Percentiles rank a stretch among this genome's conserved stretches.
These are phyloP conservation scores for Sicyos edulis DNA, from an alignment of 306 rosid species.

Conservation along the genomic window DNA sequence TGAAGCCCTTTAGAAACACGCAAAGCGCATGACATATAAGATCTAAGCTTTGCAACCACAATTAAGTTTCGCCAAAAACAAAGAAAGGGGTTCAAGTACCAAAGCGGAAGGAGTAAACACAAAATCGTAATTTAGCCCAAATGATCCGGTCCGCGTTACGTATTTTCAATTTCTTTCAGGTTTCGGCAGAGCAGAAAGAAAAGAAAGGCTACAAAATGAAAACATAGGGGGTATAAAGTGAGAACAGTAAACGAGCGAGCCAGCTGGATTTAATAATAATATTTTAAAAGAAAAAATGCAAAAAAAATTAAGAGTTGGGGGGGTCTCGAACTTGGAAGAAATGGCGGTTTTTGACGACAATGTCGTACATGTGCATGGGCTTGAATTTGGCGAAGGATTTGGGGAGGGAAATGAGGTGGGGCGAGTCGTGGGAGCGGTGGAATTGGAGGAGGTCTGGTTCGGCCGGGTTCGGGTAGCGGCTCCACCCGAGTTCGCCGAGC, in stretches of 20 bases:
- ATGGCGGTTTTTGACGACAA: constrained; percentile 63
- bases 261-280: neutral
- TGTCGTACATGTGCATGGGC: constrained; percentile 61
- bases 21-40: neutral
- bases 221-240: neutral
- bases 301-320: too few relatives aligned
- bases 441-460: constrained; percentile 51
- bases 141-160: neutral
- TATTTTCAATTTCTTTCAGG: neutral
- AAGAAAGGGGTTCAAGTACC: neutral
- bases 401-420: constrained; percentile 68
- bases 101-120: neutral
- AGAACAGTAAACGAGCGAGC: neutral
- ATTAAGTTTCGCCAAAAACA: neutral
- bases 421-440: constrained; percentile 59
- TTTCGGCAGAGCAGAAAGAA: neutral
- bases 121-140: neutral
- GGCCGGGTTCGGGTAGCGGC: constrained; percentile 42
- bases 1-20: neutral
- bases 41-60: neutral
- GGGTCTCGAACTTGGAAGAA: constrained; percentile 74
- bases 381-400: constrained; percentile 39
- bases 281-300: too few relatives aligned
- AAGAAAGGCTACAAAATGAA: neutral
- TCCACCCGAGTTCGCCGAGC: constrained; percentile 77